Evolutionary conservation across 1,139 yeast genomes (phyloP).

Genomic region (Diutina siamensis): DNA sequence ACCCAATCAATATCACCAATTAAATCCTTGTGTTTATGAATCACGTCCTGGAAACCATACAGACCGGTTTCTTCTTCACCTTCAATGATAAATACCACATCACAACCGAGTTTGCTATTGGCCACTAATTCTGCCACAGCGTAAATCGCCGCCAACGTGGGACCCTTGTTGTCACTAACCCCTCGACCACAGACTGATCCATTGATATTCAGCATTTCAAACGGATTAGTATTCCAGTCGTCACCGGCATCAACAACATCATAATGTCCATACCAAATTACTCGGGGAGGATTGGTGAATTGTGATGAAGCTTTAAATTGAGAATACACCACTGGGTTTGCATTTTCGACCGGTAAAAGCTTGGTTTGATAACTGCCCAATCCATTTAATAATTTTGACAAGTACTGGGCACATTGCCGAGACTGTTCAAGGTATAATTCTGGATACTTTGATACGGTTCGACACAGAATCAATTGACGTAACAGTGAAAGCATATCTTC

Average conservation of each 20-base stretch:
- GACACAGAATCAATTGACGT: constrained; percentile 49
- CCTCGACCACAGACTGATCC: constrained; percentile 91
- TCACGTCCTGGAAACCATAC: constrained; percentile 64
- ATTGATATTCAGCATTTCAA: constrained; percentile 57
- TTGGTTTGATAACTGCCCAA: constrained; percentile 66
- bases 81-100: constrained; percentile 75
- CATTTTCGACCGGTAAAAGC: constrained; percentile 59
- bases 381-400: constrained; percentile 48
- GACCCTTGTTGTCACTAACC: constrained; percentile 91
- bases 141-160: constrained; percentile 77
- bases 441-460: constrained; percentile 69
- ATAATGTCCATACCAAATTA: constrained; percentile 91
- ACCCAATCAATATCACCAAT: constrained; percentile 83
- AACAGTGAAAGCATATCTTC: constrained; percentile 57
- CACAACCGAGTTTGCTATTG: constrained; percentile 44
- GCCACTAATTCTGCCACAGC: constrained; percentile 69
- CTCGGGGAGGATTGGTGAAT: constrained; percentile 19
- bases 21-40: constrained; percentile 33
- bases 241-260: constrained; percentile 65
- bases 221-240: constrained; percentile 74
- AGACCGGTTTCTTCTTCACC: constrained; percentile 97
- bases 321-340: constrained; percentile 79
- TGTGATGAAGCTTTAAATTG: constrained; percentile 33
- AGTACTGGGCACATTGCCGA: constrained; percentile 73
- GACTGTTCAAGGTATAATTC: constrained; percentile 63